Evolutionary conservation across 2,329 filamentous ascomycete species (phyloP).

Genomic region (Fusarium agapanthi): DNA sequence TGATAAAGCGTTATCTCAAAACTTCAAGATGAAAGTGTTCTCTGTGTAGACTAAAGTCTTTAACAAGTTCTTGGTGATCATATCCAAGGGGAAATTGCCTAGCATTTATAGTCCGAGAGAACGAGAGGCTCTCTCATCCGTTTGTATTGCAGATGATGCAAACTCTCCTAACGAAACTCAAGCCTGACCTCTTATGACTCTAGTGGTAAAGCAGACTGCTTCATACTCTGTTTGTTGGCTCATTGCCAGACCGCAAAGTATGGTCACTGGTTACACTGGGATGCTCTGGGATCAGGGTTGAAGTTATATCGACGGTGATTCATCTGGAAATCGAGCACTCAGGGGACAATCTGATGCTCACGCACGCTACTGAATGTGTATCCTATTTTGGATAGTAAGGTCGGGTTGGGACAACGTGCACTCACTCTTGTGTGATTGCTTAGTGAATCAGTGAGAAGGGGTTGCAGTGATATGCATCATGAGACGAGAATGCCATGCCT

Average conservation of each 20-base stretch:
- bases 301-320: neutral
- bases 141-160: neutral
- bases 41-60: neutral
- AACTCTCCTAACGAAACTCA: neutral
- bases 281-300: neutral
- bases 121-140: neutral
- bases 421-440: neutral
- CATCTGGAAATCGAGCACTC: neutral
- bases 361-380: neutral
- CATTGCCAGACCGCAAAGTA: neutral
- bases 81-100: neutral
- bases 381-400: neutral
- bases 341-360: neutral
- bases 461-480: neutral
- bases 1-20: neutral
- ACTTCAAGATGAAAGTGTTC: neutral
- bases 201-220: neutral
- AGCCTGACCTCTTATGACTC: neutral
- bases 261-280: neutral
- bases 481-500: neutral
- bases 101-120: neutral
- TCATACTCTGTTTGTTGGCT: slow-evolving; percentile 6
- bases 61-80: neutral
- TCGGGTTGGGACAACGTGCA: neutral
- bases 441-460: neutral